Percentiles rank a stretch among this genome's conserved stretches.
Conservation (phyloP, 345 rosid genomes). For the Cardiospermum halicacabum region DNA sequence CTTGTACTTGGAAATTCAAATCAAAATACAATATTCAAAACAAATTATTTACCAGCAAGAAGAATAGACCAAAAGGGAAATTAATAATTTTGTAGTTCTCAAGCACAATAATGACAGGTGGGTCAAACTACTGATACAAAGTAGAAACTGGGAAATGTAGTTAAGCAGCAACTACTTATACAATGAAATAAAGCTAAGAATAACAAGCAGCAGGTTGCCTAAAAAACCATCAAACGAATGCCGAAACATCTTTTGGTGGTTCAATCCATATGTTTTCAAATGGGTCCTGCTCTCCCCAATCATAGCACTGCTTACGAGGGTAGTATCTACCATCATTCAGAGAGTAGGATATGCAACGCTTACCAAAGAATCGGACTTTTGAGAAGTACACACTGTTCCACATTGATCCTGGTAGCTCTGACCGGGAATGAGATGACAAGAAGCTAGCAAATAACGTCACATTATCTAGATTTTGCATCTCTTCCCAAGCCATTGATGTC, state of each 20-base stretch:
- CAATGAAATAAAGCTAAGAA: conserved; percentile 7
- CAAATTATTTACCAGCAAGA: too few species aligned
- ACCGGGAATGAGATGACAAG: conserved; percentile 48
- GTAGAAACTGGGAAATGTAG: neutral
- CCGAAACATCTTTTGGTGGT: conserved; percentile 41
- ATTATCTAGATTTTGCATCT: conserved; percentile 49
- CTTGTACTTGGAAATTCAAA: too few species aligned
- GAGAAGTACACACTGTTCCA: conserved; percentile 63
- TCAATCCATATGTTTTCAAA: conserved; percentile 61
- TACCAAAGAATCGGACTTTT: conserved; percentile 65
- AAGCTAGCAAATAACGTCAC: conserved; percentile 62
- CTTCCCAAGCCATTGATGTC: conserved; percentile 45
- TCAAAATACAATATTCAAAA: too few species aligned
- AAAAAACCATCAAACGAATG: conserved; percentile 24
- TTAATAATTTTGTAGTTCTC: too few species aligned
- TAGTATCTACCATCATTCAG: conserved; percentile 44
- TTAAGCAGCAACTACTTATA: conserved; percentile 11
- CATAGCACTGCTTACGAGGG: conserved; percentile 54
- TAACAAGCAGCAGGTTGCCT: neutral
- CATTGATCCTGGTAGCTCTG: conserved; percentile 44
- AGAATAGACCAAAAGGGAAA: neutral
- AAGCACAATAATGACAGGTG: neutral
- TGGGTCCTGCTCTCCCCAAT: conserved; percentile 63
- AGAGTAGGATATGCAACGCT: conserved; percentile 58
- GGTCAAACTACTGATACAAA: conserved; percentile 8